Percentiles rank a stretch among this genome's conserved stretches.
Conservation (phyloP, 2,329 filamentous ascomycete genomes). For the Alternaria sp. region DNA sequence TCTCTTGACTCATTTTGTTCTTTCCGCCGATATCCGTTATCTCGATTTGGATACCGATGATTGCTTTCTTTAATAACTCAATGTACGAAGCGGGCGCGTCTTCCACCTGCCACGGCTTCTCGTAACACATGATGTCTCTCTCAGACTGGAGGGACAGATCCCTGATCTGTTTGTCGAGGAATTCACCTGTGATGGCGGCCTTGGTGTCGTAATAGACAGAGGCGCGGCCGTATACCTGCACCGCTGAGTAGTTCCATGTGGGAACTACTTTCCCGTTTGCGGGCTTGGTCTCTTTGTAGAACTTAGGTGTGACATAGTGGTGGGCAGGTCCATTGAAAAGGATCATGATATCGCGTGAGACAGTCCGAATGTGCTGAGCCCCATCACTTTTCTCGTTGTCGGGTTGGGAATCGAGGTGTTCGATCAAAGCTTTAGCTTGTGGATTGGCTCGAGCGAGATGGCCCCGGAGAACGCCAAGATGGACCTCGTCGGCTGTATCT, state of each 20-base stretch:
- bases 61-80: slow-evolving; percentile 45
- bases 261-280: neutral
- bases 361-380: neutral
- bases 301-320: neutral
- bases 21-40: slow-evolving; percentile 37
- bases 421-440: slow-evolving; percentile 67
- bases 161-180: neutral
- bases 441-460: slow-evolving; percentile 71
- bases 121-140: slow-evolving; percentile 64
- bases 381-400: neutral
- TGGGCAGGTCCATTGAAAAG: neutral
- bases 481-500: slow-evolving; percentile 48
- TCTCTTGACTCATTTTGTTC: slow-evolving; percentile 43
- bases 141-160: slow-evolving; percentile 59
- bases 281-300: neutral
- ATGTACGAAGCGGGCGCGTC: slow-evolving; percentile 67
- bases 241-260: neutral
- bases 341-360: slow-evolving; percentile 3
- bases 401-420: slow-evolving; percentile 38
- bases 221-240: slow-evolving; percentile 3
- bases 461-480: slow-evolving; percentile 63
- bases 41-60: slow-evolving; percentile 40
- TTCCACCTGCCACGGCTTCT: slow-evolving; percentile 63
- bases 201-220: neutral
- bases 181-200: neutral